Evolutionary conservation across 1,284 basidiomycete species (phyloP), one percentile per base, ranked within the genome.

Genomic region (Takashimella tepidaria): DNA sequence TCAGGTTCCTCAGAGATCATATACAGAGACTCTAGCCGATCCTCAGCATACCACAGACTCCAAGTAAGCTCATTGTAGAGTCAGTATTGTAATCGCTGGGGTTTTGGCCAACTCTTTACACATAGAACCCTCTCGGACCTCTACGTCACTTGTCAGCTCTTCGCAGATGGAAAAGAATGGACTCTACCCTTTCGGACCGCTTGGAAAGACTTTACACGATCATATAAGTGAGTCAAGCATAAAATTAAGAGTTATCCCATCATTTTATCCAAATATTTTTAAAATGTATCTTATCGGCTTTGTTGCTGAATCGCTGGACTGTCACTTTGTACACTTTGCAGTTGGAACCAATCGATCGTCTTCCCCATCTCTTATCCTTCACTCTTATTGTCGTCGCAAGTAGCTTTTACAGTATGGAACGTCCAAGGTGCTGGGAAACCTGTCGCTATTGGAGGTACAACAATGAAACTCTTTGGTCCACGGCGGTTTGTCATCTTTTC

Each of bases 351-450:
- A 77, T 89, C 87, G 82, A 84, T 98, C 45, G 86, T 88, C 0
- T 77, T 98, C 3, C 92, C 93, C 0, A 88, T 95, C 65, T 85
- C 85, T 42, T 95, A 96, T 58, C 88, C 90, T 50, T 92, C 96
- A 64, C 80, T 98, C 4, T 91, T 92, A 0, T 77, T 92, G 26
- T 87, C 80, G 64, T 85, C 92, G 0, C 92, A 96, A 64, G 81
- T 98, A 51, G 87, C 88, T 0, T 89, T 98, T 68, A 98, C 95
- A 1, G 85, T 98, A 20, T 96, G 92, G 86, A 92, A 98, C 69
- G 90, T 93, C 51, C 86, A 84, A 41, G 87, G 88, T 0, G 84
- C 90, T 42, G 80, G 86, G 22, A 79, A 80, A 49, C 84, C 88
- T 1, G 79, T 81, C 19, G 86, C 89, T 6, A 84, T 97, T 1